Evolutionary conservation across 2,329 filamentous ascomycete species (phyloP), one percentile per base, ranked within the genome.

Genomic region (Cryphonectria nitschkei): DNA sequence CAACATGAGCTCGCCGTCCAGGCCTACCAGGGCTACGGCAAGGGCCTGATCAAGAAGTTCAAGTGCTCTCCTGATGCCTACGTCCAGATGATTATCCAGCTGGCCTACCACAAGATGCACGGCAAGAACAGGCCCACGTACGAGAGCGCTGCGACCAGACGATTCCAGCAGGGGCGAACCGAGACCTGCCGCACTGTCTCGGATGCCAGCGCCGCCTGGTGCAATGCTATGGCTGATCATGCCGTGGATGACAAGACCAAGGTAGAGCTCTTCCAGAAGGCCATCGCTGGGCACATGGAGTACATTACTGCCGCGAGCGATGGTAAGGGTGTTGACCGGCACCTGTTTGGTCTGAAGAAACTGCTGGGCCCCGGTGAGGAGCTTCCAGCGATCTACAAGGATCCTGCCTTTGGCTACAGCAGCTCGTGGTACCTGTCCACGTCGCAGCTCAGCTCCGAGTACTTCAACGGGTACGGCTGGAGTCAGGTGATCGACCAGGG

Each of bases 401-500:
- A 99, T 80, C 93, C 95, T 0, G 92, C 95, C 3, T 98, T 88
- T 80, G 79, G 83, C 4, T 99, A 98, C 85, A 95, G 91, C 71
- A 85, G 87, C 78, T 94, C 91, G 19, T 99, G 96, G 96, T 97
- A 90, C 83, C 86, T 99, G 71, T 95, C 92, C 39, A 94, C 91
- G 39, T 94, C 90, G 73, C 97, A 99, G 84, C 85, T 99, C 80
- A 96, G 92, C 82, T 95, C 92, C 46, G 97, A 99, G 85, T 98
- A 93, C 86, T 99, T 98, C 84, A 99, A 99, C 80, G 96, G 97
- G 34, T 99, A 99, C 82, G 96, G 96, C 62, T 99, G 96, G 96
- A 96, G 93, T 79, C 95, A 99, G 85, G 96, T 99, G 67, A 92
- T 98, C 69, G 95, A 98, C 78, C 93, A 92, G 72, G 96, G 96